Evolutionary conservation across 495 filamentous ascomycete species (phyloP).

Genomic region (Talaromyces nanjingensis): DNA sequence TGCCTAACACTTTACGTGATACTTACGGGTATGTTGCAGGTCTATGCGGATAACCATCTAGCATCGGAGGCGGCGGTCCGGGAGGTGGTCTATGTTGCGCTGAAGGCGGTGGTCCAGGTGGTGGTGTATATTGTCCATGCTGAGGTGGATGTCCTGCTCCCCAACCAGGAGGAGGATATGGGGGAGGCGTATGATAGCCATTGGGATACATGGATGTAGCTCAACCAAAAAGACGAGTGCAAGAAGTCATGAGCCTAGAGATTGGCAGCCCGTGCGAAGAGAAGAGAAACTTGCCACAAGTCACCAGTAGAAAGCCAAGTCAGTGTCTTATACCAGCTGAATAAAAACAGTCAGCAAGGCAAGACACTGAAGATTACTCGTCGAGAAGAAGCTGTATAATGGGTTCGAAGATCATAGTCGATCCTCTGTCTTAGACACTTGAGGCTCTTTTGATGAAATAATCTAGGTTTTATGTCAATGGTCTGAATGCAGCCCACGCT

Average conservation of each 20-base stretch:
- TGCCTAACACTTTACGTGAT: not conserved
- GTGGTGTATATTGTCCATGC: constrained; percentile 2
- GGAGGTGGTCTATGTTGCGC: not conserved
- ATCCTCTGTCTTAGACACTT: not conserved
- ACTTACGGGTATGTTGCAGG: constrained; percentile 2
- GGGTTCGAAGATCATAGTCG: not conserved
- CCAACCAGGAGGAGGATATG: constrained; percentile 5
- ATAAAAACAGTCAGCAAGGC: not conserved
- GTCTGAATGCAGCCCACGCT: not conserved
- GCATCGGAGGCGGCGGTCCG: not conserved
- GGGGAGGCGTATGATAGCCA: constrained; percentile 3
- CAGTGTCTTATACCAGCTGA: not conserved
- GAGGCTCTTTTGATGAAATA: not conserved
- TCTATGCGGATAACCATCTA: not conserved
- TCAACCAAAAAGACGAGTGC: not conserved
- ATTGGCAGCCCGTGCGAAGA: not conserved
- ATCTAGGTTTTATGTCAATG: not conserved
- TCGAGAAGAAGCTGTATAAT: not conserved
- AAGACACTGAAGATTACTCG: not conserved
- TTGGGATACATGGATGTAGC: not conserved
- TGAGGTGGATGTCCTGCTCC: constrained; percentile 4
- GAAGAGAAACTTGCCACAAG: not conserved
- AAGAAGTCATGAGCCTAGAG: not conserved
- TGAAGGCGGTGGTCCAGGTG: not conserved
- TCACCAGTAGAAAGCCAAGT: not conserved